Base-by-base conservation (phyloP, 2,329 filamentous ascomycete genomes). In the Plenodomus lindquistii region DNA sequence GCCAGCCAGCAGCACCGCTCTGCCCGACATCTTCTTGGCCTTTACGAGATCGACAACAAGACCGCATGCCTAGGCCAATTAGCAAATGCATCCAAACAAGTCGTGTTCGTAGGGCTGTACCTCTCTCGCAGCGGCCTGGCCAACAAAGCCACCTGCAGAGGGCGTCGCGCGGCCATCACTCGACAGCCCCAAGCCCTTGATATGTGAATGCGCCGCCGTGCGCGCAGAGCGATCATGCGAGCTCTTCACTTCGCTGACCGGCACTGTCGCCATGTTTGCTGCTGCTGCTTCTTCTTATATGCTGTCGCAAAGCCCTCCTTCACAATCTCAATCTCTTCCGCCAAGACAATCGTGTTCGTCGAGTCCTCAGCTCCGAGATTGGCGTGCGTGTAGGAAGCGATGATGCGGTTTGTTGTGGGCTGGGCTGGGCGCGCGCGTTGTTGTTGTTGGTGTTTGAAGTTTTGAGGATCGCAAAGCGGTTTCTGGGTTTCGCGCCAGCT, bases 151-250 rank as follows among this genome's bases (percentile, higher is more conserved):
- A 19, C 63, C 66, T 4, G 61, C 66, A 54, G 89, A 83, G 58
- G 83, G 83, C 70, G 96, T 92, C 54, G 94, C 91, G 43, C 83
- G 86, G 55, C 94, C 94, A 85, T 96, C 90, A 18, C 61, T 62
- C 68, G 89, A 89, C 62, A 99, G 77, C 16, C 94, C 94, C 35
- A 99, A 81, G 42, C 94, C 94, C 73, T 91, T 96, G 82, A 99
- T 99, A 76, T 99, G 94, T 44, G 93, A 97, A 77, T 99, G 94
- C 63, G 93, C 89, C 53, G 94, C 93, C 40, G 94, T 99, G 71
- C 94, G 87, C 11, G 52, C 44, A 18, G 48, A 57, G 78, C 95
- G 94, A 75, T 97, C 93, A 79, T 94, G 91, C 79, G 86, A 93
- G 79, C 88, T 88, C 81, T 96, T 96, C 69, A 96, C 89, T 79